phyloP scores from a whole-genome alignment of 2,329 filamentous ascomycete species.

The Fusarium sarcochroum region DNA sequence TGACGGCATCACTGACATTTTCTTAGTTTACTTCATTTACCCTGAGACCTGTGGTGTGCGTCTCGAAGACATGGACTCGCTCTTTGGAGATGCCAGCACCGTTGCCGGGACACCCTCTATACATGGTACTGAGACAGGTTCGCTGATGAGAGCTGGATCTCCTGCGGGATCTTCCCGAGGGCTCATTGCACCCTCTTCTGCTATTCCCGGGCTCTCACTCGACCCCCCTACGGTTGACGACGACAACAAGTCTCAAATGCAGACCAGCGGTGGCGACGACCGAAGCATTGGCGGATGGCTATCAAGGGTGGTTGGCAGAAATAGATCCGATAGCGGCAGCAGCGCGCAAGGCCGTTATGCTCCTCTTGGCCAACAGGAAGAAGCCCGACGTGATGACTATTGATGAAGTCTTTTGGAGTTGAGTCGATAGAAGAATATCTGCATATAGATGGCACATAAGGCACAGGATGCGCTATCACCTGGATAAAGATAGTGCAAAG shows the following conservation, averaged over 20 bases:
- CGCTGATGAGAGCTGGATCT: constrained; percentile 83
- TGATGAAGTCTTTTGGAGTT: constrained; percentile 44
- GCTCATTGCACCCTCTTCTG: constrained; percentile 71
- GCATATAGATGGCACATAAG: constrained; percentile 57
- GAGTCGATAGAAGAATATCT: constrained; percentile 49
- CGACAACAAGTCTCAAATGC: constrained; percentile 59
- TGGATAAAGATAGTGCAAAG: constrained; percentile 33
- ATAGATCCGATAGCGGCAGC: constrained; percentile 55
- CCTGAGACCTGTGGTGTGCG: constrained; percentile 96
- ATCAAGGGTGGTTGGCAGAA: constrained; percentile 57
- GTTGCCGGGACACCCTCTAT: constrained; percentile 82
- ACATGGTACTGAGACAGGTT: constrained; percentile 83
- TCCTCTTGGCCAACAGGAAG: constrained; percentile 59
- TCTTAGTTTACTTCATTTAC: constrained; percentile 94
- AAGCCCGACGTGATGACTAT: constrained; percentile 49
- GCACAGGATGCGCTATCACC: constrained; percentile 32
- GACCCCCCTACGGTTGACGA: constrained; percentile 78
- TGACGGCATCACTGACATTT: constrained; percentile 18
- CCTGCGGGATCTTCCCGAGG: constrained; percentile 78
- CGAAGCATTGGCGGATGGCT: constrained; percentile 66
- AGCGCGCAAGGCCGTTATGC: constrained; percentile 60
- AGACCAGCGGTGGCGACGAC: constrained; percentile 53
- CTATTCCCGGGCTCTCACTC: constrained; percentile 86
- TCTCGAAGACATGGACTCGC: constrained; percentile 94
- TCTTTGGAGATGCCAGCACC: constrained; percentile 95